phyloP scores from a whole-genome alignment of 1,139 yeast genomes.

The Kluyveromyces sp. region DNA sequence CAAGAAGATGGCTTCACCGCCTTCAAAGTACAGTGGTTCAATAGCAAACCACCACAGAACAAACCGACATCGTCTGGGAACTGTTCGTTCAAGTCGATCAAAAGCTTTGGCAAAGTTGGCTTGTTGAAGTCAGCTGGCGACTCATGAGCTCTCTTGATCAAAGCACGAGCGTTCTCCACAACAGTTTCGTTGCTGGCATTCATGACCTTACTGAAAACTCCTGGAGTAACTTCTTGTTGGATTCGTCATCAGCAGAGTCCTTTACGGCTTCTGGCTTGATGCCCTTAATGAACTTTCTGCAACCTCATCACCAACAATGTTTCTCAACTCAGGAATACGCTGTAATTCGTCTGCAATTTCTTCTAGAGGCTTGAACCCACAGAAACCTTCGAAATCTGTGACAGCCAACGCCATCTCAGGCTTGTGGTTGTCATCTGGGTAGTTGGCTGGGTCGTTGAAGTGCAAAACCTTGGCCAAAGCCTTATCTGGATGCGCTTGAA shows the following conservation, averaged over 20 bases:
- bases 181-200: constrained; percentile 56
- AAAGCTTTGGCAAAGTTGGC: constrained; percentile 56
- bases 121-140: constrained; percentile 40
- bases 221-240: constrained; percentile 61
- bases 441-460: constrained; percentile 77
- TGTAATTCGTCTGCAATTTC: constrained; percentile 62
- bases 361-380: constrained; percentile 90
- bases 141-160: constrained; percentile 54
- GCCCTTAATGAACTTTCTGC: constrained; percentile 46
- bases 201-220: constrained; percentile 76
- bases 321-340: constrained; percentile 67
- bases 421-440: constrained; percentile 96
- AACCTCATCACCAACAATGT: constrained; percentile 57
- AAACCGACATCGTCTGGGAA: constrained; percentile 92
- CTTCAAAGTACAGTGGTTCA: constrained; percentile 73
- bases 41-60: constrained; percentile 88
- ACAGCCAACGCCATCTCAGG: constrained; percentile 99
- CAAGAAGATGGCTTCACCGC: constrained; percentile 96
- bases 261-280: constrained; percentile 39
- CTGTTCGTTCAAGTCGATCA: constrained; percentile 71
- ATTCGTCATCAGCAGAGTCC: constrained; percentile 41
- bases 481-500: constrained; percentile 98
- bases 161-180: constrained; percentile 44
- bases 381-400: constrained; percentile 92
- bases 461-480: constrained; percentile 69